Percentiles rank a stretch among this genome's conserved stretches.
These are phyloP conservation scores for Ustilago esculenta DNA, from an alignment of 1,284 basidiomycete genomes.

Conservation along the genomic window DNA sequence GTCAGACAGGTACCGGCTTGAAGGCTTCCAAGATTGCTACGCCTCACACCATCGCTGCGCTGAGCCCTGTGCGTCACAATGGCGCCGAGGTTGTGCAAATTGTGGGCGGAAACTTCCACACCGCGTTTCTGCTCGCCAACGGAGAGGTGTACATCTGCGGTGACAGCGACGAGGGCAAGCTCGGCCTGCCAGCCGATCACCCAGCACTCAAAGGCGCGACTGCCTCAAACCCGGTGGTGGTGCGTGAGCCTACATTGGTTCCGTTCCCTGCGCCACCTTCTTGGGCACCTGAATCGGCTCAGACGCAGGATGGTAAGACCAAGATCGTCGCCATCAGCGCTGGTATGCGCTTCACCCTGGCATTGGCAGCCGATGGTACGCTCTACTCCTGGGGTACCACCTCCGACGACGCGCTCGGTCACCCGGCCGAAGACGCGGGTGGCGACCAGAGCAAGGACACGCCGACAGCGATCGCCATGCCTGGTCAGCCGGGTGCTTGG, in stretches of 20 bases:
- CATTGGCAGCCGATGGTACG: conserved; percentile 79
- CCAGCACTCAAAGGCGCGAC: conserved; percentile 35
- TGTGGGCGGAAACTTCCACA: conserved; percentile 83
- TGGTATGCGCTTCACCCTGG: conserved; percentile 84
- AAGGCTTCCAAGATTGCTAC: conserved; percentile 73
- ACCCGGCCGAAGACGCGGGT: conserved; percentile 56
- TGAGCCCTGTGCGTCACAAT: conserved; percentile 76
- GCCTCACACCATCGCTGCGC: conserved; percentile 76
- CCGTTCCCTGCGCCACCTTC: conserved; percentile 67
- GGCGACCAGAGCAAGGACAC: conserved; percentile 71
- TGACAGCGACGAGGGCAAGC: conserved; percentile 61
- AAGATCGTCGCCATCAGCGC: conserved; percentile 79
- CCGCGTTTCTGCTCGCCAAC: conserved; percentile 82
- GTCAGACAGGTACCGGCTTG: conserved; percentile 74
- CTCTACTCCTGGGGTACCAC: conserved; percentile 88
- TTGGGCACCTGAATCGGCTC: conserved; percentile 56
- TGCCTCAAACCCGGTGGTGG: conserved; percentile 35
- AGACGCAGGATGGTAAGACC: conserved; percentile 70
- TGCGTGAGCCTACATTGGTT: conserved; percentile 57
- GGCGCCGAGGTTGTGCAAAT: conserved; percentile 71
- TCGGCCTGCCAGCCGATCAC: conserved; percentile 49
- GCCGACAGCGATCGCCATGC: conserved; percentile 75
- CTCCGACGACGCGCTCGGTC: conserved; percentile 71
- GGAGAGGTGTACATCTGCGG: conserved; percentile 76
- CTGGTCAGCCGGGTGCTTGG: conserved; percentile 68